Evolutionary conservation across 1,139 yeast genomes (phyloP), one percentile per base, ranked within the genome.

Genomic region (Saccharomyces hybrid): DNA sequence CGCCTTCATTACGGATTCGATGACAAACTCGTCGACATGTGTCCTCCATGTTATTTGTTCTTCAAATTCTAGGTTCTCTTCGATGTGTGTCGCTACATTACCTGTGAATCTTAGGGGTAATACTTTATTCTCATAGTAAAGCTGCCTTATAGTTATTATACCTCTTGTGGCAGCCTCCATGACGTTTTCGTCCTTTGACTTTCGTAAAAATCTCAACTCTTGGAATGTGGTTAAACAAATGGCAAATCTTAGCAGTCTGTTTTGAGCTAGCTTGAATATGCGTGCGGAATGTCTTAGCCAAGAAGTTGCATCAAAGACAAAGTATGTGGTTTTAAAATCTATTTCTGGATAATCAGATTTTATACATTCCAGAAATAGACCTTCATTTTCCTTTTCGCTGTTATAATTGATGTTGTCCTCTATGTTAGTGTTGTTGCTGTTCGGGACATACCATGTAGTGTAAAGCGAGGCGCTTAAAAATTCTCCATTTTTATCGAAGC

Each of bases 231-330:
- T 84, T 56, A 86, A 72, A 47, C 95, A 91, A 6, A 86, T 81
- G 64, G 77, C 81, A 70, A 69, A 78, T 69, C 70, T 81, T 61
- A 86, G 75, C 2, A 84, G 79, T 11, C 78, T 78, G 60, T 80
- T 80, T 42, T 84, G 75, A 14, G 86, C 81, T 62, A 88, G 81
- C 67, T 86, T 86, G 73, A 78, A 86, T 31, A 86, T 76, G 57
- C 86, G 76, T 1, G 93, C 95, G 67, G 90, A 86, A 66, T 86
- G 91, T 62, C 86, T 84, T 59, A 86, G 73, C 93, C 93, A 86
- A 57, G 86, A 82, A 59, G 87, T 86, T 6, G 95, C 86, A 70
- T 86, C 95, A 54, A 86, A 74, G 1, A 89, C 81, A 54, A 86
- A 77, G 61, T 78, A 78, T 0, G 90, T 83, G 46, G 81, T 71